Base-by-base conservation (phyloP, 176 grass and related monocot genomes). In the Musa beccarii region DNA sequence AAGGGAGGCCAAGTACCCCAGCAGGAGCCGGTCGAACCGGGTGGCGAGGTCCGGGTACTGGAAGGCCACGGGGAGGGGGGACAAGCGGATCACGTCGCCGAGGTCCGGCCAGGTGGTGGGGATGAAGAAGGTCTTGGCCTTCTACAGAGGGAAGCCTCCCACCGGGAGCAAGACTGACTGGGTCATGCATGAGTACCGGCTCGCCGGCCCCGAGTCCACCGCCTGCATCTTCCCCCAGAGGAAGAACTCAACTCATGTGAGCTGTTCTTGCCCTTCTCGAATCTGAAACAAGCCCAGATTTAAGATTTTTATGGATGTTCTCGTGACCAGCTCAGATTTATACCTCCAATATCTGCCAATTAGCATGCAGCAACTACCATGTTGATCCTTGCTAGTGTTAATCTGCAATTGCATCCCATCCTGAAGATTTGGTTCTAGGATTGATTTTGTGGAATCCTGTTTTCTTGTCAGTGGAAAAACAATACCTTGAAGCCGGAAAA, bases 151-250 rank as follows among this genome's bases (percentile, higher is more conserved):
- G 51, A 78, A 78, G 75, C 62, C 63, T 28, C 75, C 75, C 10
- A 23, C 49, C n/a, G 75, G 62, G 2, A 19, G 20, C 14, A 52
- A 63, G 50, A 78, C 75, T 17, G 75, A 78, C 16, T 78, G 61
- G 75, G 51, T 78, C 62, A 78, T 78, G 75, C 75, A 78, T 0
- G 75, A 78, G 21, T 78, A 78, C 49, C 75, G 75, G n/a, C 75
- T 78, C 6, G 75, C 61, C 20, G 75, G 63, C 20, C 1, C 75
- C 2, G 29, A 53, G 12, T 25, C 13, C 2, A 17, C 11, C 15
- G 49, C 75, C 20, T 64, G 43, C 50, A 16, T 26, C 59, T 78
- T 53, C 11, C 62, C 75, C 3, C 75, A 66, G 49, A 66, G 61
- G 20, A 78, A 78, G 51, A 66, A 78, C 62, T 67, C 75, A 51